phyloP scores from a whole-genome alignment of 176 grass and related monocot species.

The Carex kokanica region DNA sequence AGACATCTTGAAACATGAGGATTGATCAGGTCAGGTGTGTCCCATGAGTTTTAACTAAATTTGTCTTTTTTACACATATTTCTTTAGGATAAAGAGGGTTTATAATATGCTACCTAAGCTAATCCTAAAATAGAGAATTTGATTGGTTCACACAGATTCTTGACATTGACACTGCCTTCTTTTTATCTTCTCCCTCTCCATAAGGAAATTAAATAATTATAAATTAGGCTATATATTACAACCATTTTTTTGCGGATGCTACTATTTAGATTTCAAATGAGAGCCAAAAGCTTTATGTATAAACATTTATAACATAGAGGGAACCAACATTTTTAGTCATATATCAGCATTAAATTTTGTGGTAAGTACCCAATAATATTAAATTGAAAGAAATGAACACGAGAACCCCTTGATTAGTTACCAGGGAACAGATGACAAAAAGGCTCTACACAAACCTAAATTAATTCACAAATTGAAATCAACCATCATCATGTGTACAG shows the following conservation, averaged over 20 bases:
- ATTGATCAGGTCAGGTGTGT: slow-evolving; percentile 13
- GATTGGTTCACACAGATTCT: slow-evolving; percentile 16
- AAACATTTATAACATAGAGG: neutral
- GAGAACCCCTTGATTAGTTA: neutral
- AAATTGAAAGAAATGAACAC: neutral
- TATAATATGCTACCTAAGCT: neutral
- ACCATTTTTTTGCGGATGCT: neutral
- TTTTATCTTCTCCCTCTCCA: neutral
- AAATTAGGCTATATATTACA: neutral
- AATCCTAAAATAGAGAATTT: slow-evolving; percentile 14
- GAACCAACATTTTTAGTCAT: neutral
- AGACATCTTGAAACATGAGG: neutral
- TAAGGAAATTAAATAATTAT: neutral
- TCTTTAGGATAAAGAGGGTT: neutral
- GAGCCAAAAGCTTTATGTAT: neutral
- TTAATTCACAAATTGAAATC: neutral
- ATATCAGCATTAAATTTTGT: too few species aligned
- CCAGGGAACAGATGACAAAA: neutral
- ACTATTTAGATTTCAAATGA: neutral
- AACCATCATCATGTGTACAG: neutral
- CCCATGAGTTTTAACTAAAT: slow-evolving; percentile 13
- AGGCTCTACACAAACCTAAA: neutral
- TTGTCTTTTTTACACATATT: neutral
- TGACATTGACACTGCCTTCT: neutral
- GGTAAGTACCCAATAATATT: neutral